Percentiles rank a stretch among this genome's conserved stretches.
These are phyloP conservation scores for Limnanthes douglasii DNA, from an alignment of 345 rosid species.

Conservation along the genomic window DNA sequence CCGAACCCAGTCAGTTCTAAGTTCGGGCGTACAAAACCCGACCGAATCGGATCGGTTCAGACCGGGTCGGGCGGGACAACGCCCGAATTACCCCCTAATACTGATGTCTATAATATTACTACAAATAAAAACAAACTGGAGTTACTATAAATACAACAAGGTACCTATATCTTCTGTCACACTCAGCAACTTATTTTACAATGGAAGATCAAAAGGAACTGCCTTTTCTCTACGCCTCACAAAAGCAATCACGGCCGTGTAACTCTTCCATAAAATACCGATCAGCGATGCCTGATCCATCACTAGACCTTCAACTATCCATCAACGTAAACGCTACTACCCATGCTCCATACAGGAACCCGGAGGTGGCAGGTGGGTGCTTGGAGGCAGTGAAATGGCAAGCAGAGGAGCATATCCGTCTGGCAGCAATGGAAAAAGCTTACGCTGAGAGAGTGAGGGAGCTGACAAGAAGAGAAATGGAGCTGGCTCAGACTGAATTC, in stretches of 20 bases:
- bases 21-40: too few relatives aligned
- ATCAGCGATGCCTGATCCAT: conserved; percentile 22
- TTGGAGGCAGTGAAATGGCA: conserved; percentile 79
- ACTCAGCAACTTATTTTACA: too few relatives aligned
- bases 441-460: conserved; percentile 95
- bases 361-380: conserved; percentile 14
- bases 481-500: conserved; percentile 85
- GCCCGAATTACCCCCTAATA: too few relatives aligned
- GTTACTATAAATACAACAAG: too few relatives aligned
- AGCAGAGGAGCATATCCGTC: conserved; percentile 77
- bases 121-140: too few relatives aligned
- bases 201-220: too few relatives aligned
- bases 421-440: conserved; percentile 76
- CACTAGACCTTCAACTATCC: conserved; percentile 77
- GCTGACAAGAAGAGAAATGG: conserved; percentile 82
- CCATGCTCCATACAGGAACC: conserved; percentile 13
- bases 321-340: conserved; percentile 55
- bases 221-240: too few relatives aligned
- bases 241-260: conserved; percentile 8
- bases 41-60: too few relatives aligned
- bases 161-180: too few relatives aligned
- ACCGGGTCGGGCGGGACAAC: too few relatives aligned
- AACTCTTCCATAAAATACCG: conserved; percentile 11
- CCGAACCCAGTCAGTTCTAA: too few relatives aligned
- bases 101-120: too few relatives aligned